Percentiles rank a stretch among this genome's conserved stretches.
These are phyloP conservation scores for Aspergillus biplanus DNA, from an alignment of 495 filamentous ascomycete species.

Conservation along the genomic window DNA sequence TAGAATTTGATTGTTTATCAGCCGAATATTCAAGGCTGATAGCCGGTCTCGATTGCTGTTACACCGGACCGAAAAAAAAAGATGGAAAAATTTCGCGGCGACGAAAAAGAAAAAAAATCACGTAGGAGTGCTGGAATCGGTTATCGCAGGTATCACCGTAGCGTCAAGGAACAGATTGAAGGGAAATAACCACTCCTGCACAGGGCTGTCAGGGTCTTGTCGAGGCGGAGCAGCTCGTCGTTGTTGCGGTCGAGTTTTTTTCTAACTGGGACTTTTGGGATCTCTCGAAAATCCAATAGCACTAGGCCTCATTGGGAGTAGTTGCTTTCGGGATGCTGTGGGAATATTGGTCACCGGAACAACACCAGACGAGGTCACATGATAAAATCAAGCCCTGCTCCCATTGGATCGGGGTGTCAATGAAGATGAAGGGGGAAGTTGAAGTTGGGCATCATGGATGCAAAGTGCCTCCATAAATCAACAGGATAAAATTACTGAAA, in stretches of 20 bases:
- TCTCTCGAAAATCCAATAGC: constrained; percentile 52
- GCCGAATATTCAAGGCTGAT: constrained; percentile 20
- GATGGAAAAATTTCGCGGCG: constrained; percentile 17
- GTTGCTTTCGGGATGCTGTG: constrained; percentile 22
- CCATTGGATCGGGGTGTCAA: constrained; percentile 13
- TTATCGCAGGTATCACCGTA: constrained; percentile 19
- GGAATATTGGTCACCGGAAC: constrained; percentile 32
- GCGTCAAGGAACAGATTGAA: constrained; percentile 23
- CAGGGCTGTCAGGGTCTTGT: constrained; percentile 36
- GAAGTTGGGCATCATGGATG: too few species aligned
- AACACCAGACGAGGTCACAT: constrained; percentile 38
- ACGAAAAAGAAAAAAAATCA: constrained; percentile 6
- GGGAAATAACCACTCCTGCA: constrained; percentile 30
- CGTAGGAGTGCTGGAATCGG: constrained; percentile 16
- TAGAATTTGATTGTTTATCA: constrained; percentile 14
- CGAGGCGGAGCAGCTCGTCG: constrained; percentile 49
- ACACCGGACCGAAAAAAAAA: constrained; percentile 7
- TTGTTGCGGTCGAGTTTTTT: constrained; percentile 50
- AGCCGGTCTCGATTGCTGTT: constrained; percentile 9
- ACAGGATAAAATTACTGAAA: too few species aligned
- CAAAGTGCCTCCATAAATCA: too few species aligned
- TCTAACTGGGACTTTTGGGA: constrained; percentile 44
- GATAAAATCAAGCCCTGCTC: constrained; percentile 30
- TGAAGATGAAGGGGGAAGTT: too few species aligned
- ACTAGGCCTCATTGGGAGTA: constrained; percentile 39